These are phyloP conservation scores for Coemansia sp. DNA, from an alignment of 192 early-diverging fungal species.

Conservation along the genomic window DNA sequence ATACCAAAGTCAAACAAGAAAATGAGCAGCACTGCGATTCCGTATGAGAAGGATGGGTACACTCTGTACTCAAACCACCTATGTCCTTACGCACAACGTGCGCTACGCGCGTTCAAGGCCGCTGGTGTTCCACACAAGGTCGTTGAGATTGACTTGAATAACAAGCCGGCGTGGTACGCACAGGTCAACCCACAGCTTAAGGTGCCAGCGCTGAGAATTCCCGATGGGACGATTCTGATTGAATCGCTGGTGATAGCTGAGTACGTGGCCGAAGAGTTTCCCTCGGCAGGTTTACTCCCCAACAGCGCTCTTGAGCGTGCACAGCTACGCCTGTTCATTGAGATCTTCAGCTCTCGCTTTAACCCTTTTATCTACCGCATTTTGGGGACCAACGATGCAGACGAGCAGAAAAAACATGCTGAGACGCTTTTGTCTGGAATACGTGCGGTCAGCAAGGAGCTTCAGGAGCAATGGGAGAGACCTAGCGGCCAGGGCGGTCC, in stretches of 20 bases:
- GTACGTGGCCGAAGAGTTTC: constrained; percentile 64
- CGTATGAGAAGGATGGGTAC: constrained; percentile 34
- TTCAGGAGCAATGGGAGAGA: constrained; percentile 30
- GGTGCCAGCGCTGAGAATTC: constrained; percentile 63
- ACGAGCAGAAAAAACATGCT: constrained; percentile 24
- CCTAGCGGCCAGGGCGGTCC: constrained; percentile 31
- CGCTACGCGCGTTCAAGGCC: constrained; percentile 62
- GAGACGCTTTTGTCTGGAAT: constrained; percentile 16
- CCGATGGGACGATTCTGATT: constrained; percentile 60
- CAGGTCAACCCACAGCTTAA: constrained; percentile 69
- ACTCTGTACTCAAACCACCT: constrained; percentile 59
- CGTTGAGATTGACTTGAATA: constrained; percentile 64
- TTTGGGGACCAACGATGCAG: constrained; percentile 7
- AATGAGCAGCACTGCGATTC: constrained; percentile 22
- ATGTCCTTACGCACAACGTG: constrained; percentile 75
- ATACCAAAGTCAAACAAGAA: not conserved
- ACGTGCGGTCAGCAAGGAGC: constrained; percentile 21
- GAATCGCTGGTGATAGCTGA: constrained; percentile 71
- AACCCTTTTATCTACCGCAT: constrained; percentile 20
- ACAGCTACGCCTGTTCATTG: constrained; percentile 46
- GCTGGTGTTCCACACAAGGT: constrained; percentile 55
- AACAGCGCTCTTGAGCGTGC: constrained; percentile 31
- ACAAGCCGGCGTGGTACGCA: constrained; percentile 65
- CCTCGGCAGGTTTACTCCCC: constrained; percentile 50
- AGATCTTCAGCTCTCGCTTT: constrained; percentile 18